Base-by-base conservation (phyloP, 1,284 basidiomycete genomes). In the Pascua sp. region DNA sequence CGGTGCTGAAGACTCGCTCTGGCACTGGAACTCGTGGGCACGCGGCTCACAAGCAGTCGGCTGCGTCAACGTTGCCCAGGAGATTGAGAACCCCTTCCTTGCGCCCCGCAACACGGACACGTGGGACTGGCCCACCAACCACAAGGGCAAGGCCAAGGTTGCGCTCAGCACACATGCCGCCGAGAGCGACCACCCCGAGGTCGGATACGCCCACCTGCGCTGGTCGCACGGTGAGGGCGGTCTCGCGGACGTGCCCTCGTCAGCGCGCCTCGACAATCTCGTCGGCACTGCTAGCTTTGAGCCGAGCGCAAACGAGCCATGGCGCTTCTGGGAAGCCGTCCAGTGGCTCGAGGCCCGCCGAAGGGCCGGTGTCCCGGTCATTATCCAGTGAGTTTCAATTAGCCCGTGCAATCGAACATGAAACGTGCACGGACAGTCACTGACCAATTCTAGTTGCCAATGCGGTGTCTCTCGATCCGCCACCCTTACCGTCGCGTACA, bases 181-280 rank as follows among this genome's bases (percentile, higher is more conserved):
- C 24, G 48, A 32, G 24, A 32, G 48, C 9, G 46, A 86, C 85
- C 49, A 81, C 89, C 63, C 89, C 90, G 0, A 82, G 82, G 18
- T 95, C 80, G 85, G 91, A 71, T 97, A 97, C 74, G 85, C 92
- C 75, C 95, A 96, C 77, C 83, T 97, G 36, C 84, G 85, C 51
- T 97, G 94, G 94, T 93, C 91, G 40, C 95, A 98, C 76, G 91
- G 91, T 32, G 90, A 95, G 77, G 82, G 86, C 56, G 88, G 95
- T 66, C 84, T 98, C 50, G 90, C 93, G 71, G 85, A 46, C 75
- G 81, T 63, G 17, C 68, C 69, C 4, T 24, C 24, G 10, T 51
- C 17, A 5, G 67, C 64, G 10, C 56, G 43, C 17, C 56, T 71
- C 47, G 45, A 45, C 12, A 65, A 71, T 32, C 17, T 74, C 5